These are phyloP conservation scores for Pholiota conissans DNA, from an alignment of 768 basidiomycete genomes.

Conservation along the genomic window DNA sequence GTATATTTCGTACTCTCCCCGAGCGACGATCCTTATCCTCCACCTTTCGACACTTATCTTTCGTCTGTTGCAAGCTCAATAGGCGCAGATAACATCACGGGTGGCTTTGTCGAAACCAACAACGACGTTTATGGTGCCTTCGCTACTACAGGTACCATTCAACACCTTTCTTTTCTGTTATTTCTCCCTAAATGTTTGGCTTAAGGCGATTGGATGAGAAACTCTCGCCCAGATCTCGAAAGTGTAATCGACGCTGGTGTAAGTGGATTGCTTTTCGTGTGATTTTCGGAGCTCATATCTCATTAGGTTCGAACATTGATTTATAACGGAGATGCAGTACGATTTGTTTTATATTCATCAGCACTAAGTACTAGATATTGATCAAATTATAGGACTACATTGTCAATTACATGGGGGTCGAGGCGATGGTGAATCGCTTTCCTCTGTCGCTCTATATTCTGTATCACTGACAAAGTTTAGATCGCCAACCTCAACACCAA, in stretches of 20 bases:
- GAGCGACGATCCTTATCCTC: background rate
- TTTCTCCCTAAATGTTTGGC: background rate
- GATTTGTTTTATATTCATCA: background rate
- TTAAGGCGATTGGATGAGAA: slow-evolving; percentile 6
- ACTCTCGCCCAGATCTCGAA: background rate
- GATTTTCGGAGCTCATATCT: background rate
- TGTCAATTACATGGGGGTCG: slow-evolving; percentile 1
- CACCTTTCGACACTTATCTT: background rate
- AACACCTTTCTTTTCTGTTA: background rate
- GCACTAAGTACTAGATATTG: background rate
- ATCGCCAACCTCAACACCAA: slow-evolving; percentile 1
- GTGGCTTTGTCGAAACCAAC: background rate
- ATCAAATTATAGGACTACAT: background rate
- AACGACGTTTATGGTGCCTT: background rate
- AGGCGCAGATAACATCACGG: background rate
- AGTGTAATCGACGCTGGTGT: slow-evolving; percentile 1
- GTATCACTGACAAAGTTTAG: background rate
- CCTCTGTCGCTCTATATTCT: too few relatives aligned
- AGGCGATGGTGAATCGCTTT: background rate
- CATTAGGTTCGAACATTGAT: slow-evolving; percentile 1
- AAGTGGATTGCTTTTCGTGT: background rate
- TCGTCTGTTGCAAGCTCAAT: background rate
- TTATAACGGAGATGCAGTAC: slow-evolving; percentile 1
- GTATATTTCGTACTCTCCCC: background rate
- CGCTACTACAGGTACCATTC: background rate